Conservation (phyloP, 805 yeast genomes). For the Candida quercuum region DNA sequence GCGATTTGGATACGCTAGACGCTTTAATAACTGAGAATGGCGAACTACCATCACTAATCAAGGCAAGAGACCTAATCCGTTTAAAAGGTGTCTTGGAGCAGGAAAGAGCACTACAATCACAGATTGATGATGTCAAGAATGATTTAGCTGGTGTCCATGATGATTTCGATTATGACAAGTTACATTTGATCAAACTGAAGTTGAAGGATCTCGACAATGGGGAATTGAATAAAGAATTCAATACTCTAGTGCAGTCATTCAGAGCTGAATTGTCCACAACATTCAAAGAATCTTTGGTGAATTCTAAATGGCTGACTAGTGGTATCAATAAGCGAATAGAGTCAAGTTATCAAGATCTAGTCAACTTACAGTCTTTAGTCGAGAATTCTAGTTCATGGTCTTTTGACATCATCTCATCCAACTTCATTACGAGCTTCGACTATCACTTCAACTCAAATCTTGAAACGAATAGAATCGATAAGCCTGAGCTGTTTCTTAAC, state of each 20-base stretch:
- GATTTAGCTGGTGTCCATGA: too few relatives aligned
- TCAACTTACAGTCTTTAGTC: conserved; percentile 15
- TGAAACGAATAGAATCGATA: conserved; percentile 40
- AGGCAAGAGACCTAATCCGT: conserved; percentile 10
- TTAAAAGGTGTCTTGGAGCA: conserved; percentile 4
- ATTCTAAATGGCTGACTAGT: conserved; percentile 14
- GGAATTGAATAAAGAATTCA: conserved; percentile 3
- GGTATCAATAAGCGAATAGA: conserved; percentile 1
- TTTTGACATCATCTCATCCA: conserved; percentile 37
- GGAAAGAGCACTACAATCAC: conserved; percentile 4
- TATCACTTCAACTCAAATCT: conserved; percentile 45
- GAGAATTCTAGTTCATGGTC: conserved; percentile 41
- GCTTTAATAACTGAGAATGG: conserved; percentile 20
- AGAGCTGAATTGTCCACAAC: conserved; percentile 5
- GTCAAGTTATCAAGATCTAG: conserved; percentile 6
- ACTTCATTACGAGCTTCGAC: conserved; percentile 43
- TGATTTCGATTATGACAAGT: too few relatives aligned
- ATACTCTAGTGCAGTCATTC: conserved; percentile 6
- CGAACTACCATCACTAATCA: conserved; percentile 11
- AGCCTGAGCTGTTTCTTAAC: conserved; percentile 48
- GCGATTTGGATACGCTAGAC: conserved; percentile 15
- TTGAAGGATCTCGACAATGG: background rate
- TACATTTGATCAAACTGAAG: too few relatives aligned
- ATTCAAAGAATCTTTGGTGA: conserved; percentile 8
- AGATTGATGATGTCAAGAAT: conserved; percentile 1